A percentile compares a stretch with the other conserved stretches of the same genome.
Conservation (phyloP, 768 basidiomycete genomes). For the Trametes gibbosa region DNA sequence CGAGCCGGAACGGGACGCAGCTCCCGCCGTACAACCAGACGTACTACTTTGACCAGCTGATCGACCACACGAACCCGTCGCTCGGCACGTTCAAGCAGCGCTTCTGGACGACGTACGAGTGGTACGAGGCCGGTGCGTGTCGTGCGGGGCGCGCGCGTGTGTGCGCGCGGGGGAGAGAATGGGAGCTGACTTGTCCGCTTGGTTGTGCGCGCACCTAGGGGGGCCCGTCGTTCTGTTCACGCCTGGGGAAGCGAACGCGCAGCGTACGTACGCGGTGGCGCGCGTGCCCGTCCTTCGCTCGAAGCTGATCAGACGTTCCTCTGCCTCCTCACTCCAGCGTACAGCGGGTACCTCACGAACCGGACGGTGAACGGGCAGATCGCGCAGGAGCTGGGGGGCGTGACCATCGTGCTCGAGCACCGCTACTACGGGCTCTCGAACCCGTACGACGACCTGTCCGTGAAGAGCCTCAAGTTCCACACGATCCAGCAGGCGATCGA, state of each 20-base stretch:
- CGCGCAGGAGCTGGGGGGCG: constrained; percentile 63
- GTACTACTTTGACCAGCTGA: constrained; percentile 53
- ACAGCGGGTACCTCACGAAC: constrained; percentile 60
- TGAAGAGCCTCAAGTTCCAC: constrained; percentile 53
- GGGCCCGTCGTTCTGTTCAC: constrained; percentile 65
- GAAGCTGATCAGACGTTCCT: neutral
- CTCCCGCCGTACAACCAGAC: constrained; percentile 33
- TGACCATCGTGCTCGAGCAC: constrained; percentile 65
- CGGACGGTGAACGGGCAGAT: constrained; percentile 59
- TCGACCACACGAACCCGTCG: constrained; percentile 54
- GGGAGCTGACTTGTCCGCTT: neutral
- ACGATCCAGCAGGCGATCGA: constrained; percentile 76
- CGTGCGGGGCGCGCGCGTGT: neutral
- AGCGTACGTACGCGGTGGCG: constrained; percentile 27
- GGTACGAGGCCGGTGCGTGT: constrained; percentile 46
- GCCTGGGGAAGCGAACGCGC: constrained; percentile 63
- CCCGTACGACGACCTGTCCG: constrained; percentile 58
- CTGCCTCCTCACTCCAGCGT: constrained; percentile 23
- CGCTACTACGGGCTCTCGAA: constrained; percentile 78
- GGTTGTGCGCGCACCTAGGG: constrained; percentile 24
- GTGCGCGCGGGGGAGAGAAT: no score
- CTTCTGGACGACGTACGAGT: constrained; percentile 70
- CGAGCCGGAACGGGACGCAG: constrained; percentile 25
- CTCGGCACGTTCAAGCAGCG: constrained; percentile 77
- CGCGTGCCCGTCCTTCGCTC: neutral